Percentiles rank a stretch among this genome's conserved stretches.
Evolutionary conservation across 495 filamentous ascomycete species (phyloP).

Genomic region (Terfezia claveryi): DNA sequence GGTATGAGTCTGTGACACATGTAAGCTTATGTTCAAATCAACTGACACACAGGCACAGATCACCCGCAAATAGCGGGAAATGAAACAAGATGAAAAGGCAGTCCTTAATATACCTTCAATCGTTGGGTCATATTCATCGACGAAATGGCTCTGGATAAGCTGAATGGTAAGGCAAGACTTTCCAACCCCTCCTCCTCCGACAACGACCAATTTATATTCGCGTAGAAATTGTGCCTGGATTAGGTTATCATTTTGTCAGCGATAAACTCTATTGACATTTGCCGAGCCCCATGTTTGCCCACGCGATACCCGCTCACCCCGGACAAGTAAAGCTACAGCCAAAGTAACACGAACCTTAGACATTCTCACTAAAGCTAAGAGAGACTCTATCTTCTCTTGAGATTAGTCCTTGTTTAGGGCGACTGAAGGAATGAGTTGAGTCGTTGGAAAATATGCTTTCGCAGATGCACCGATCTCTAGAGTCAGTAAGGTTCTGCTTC

Average conservation of each 20-base stretch:
- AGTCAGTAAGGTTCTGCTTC: background rate
- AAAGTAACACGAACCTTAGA: background rate
- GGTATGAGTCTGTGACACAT: slow-evolving; percentile 62
- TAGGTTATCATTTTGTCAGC: background rate
- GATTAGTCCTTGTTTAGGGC: background rate
- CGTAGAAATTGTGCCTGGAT: slow-evolving; percentile 52
- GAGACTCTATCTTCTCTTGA: background rate
- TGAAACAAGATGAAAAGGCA: background rate
- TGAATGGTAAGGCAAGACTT: slow-evolving; percentile 99
- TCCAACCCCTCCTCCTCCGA: slow-evolving; percentile 92
- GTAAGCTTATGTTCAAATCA: slow-evolving; percentile 1
- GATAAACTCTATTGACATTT: background rate
- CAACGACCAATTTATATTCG: slow-evolving; percentile 97
- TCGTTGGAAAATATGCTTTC: background rate
- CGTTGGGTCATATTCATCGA: slow-evolving; percentile 97
- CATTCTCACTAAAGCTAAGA: background rate
- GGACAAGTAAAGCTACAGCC: background rate
- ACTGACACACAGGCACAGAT: slow-evolving; percentile 1
- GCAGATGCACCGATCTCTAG: background rate
- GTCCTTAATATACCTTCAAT: slow-evolving; percentile 59
- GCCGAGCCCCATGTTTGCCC: background rate
- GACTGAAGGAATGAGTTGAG: background rate
- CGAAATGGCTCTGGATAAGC: slow-evolving; percentile 95
- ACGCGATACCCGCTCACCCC: background rate
- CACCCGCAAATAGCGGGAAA: background rate